Percentiles rank a stretch among this genome's conserved stretches.
Evolutionary conservation across 495 filamentous ascomycete genomes (phyloP).

Genomic region (Durotheca rogersii): DNA sequence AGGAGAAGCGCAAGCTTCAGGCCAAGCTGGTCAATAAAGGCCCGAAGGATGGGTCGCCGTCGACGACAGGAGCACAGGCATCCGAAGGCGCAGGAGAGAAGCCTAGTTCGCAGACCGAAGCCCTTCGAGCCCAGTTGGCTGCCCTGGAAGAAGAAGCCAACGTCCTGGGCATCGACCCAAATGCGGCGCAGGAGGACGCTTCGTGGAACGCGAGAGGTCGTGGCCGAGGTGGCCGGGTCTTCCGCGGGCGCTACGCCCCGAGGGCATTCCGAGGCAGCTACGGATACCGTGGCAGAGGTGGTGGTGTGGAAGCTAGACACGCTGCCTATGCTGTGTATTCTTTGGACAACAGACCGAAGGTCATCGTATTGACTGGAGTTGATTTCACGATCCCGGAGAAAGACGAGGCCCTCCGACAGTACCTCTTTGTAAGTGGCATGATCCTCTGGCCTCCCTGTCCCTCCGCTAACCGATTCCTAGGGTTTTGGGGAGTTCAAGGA

Average conservation of each 20-base stretch:
- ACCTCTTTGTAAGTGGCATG: conserved; percentile 69
- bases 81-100: conserved; percentile 26
- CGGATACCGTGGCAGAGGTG: conserved; percentile 60
- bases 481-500: conserved; percentile 79
- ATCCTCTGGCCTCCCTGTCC: not conserved
- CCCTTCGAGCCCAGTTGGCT: conserved; percentile 76
- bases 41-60: conserved; percentile 29
- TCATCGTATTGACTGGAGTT: conserved; percentile 68
- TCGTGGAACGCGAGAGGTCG: conserved; percentile 36
- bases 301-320: conserved; percentile 40
- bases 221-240: conserved; percentile 38
- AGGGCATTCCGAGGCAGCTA: conserved; percentile 52
- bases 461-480: conserved; percentile 48
- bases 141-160: conserved; percentile 83
- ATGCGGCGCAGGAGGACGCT: conserved; percentile 45
- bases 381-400: conserved; percentile 64
- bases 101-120: conserved; percentile 45
- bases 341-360: conserved; percentile 84
- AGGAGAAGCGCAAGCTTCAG: conserved; percentile 71
- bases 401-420: conserved; percentile 82
- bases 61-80: conserved; percentile 3
- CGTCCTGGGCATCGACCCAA: conserved; percentile 70
- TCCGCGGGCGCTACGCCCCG: conserved; percentile 47
- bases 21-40: conserved; percentile 53
- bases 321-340: conserved; percentile 66